Evolutionary conservation across 345 rosid species (phyloP).

Genomic region (Isatis tinctoria): DNA sequence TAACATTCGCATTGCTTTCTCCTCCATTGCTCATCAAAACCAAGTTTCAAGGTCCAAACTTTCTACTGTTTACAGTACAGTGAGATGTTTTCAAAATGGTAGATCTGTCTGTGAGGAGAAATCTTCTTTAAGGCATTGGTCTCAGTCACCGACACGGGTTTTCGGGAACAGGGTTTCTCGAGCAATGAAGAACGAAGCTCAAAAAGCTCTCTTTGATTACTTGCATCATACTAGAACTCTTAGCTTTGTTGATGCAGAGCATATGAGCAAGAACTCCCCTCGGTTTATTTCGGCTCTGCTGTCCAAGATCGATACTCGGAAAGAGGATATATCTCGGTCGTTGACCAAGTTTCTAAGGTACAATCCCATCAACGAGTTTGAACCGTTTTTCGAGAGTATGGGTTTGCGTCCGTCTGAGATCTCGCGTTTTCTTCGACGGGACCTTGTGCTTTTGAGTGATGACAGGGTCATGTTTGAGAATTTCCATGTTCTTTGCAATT

Average conservation of each 20-base stretch:
- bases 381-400: conserved; percentile 80
- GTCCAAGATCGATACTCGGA: conserved; percentile 28
- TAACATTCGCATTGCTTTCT: conserved; percentile 18
- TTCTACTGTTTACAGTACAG: conserved; percentile 19
- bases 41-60: conserved; percentile 19
- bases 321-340: conserved; percentile 33
- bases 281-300: conserved; percentile 40
- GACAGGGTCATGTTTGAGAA: conserved; percentile 58
- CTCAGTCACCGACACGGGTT: conserved; percentile 26
- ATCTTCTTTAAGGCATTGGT: conserved; percentile 24
- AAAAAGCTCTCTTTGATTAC: conserved; percentile 67
- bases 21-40: conserved; percentile 30
- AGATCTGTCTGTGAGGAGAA: conserved; percentile 23
- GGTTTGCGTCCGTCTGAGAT: conserved; percentile 57
- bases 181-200: conserved; percentile 41
- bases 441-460: conserved; percentile 58
- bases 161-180: conserved; percentile 23
- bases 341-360: conserved; percentile 53
- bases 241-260: conserved; percentile 59
- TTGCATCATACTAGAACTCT: conserved; percentile 58
- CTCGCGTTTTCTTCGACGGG: conserved; percentile 39
- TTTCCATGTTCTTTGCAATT: conserved; percentile 54
- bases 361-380: conserved; percentile 84
- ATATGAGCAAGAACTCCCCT: conserved; percentile 64
- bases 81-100: conserved; percentile 34